These are phyloP conservation scores for Phialocephala subalpina DNA, from an alignment of 2,329 filamentous ascomycete species.

Conservation along the genomic window DNA sequence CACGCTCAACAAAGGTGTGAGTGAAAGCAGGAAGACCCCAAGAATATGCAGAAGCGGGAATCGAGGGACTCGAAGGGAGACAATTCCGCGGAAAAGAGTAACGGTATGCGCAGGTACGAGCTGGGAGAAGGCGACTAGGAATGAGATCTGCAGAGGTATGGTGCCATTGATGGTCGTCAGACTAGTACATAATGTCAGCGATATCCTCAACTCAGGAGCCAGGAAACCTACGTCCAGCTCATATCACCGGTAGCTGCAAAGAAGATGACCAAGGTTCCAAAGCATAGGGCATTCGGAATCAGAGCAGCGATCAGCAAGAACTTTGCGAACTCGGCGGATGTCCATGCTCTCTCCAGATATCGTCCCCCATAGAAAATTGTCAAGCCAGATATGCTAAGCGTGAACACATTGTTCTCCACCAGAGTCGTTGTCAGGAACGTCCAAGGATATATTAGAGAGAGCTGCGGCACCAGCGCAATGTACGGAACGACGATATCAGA, in stretches of 20 bases:
- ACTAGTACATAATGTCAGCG: constrained; percentile 52
- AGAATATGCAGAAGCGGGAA: constrained; percentile 78
- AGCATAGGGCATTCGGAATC: constrained; percentile 81
- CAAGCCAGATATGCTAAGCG: constrained; percentile 76
- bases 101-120: constrained; percentile 97
- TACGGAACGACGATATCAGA: constrained; percentile 80
- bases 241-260: constrained; percentile 74
- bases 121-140: constrained; percentile 97
- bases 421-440: constrained; percentile 86
- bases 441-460: constrained; percentile 91
- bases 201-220: constrained; percentile 43
- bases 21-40: constrained; percentile 74
- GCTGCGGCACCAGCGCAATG: constrained; percentile 84
- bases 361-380: constrained; percentile 92
- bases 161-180: constrained; percentile 87
- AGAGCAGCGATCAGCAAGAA: constrained; percentile 81
- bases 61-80: constrained; percentile 85
- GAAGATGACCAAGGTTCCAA: constrained; percentile 76
- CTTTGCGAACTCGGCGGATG: constrained; percentile 88
- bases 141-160: constrained; percentile 87
- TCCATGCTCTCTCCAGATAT: constrained; percentile 97
- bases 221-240: constrained; percentile 69
- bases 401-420: constrained; percentile 93
- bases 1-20: constrained; percentile 65
- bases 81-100: constrained; percentile 85